A percentile compares a stretch with the other conserved stretches of the same genome.
phyloP scores from a whole-genome alignment of 1,139 yeast species.

The Candida sp. region DNA sequence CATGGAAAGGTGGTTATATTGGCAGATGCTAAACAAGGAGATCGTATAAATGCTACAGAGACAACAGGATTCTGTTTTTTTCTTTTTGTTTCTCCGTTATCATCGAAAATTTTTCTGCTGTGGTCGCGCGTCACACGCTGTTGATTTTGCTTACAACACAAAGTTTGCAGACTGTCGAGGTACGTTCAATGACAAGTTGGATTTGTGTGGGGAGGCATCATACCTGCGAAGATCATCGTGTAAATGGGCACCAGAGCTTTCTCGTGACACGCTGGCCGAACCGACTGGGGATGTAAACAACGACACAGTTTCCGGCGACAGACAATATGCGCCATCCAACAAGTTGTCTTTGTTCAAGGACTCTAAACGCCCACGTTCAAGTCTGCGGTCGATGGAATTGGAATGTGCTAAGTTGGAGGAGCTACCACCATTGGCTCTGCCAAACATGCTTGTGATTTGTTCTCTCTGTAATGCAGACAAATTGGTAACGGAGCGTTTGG shows the following conservation, averaged over 20 bases:
- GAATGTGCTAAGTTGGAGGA: constrained; percentile 1
- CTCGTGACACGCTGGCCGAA: constrained; percentile 10
- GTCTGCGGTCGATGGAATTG: neutral
- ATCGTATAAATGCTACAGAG: no score
- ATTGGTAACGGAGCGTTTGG: neutral
- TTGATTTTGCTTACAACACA: neutral
- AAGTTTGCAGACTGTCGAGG: neutral
- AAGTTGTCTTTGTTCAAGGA: constrained; percentile 17
- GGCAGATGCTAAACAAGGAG: no score
- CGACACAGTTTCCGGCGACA: constrained; percentile 33
- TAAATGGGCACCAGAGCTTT: neutral
- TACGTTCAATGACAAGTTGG: neutral
- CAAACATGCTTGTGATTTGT: constrained; percentile 6
- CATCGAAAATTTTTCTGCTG: neutral
- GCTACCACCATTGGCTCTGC: neutral
- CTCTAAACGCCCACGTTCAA: constrained; percentile 12
- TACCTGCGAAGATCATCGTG: constrained; percentile 1
- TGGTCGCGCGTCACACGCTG: neutral
- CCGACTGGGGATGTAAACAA: constrained; percentile 30
- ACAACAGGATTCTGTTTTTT: no score
- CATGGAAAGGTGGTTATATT: neutral
- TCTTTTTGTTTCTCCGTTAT: neutral
- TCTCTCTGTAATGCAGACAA: constrained; percentile 9
- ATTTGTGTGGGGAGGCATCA: neutral
- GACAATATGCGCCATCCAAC: constrained; percentile 33